phyloP scores from a whole-genome alignment of 441 rosid genomes.

The Brassica hybrid region DNA sequence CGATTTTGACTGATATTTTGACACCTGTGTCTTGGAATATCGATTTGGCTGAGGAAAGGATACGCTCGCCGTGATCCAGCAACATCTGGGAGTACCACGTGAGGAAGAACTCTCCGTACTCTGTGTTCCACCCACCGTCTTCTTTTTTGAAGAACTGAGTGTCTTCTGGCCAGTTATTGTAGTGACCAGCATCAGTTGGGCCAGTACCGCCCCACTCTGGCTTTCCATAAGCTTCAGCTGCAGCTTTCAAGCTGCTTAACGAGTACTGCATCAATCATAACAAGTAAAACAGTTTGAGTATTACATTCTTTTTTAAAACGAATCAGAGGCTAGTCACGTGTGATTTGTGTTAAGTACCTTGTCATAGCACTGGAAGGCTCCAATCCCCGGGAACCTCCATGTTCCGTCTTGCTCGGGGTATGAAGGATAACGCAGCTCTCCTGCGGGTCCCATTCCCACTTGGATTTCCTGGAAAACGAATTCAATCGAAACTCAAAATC shows the following conservation, averaged over 20 bases:
- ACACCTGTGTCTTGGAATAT: slow-evolving; percentile 51
- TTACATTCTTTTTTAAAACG: neutral
- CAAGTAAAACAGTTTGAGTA: slow-evolving; percentile 4
- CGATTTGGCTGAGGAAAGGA: slow-evolving; percentile 64
- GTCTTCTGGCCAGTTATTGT: slow-evolving; percentile 95
- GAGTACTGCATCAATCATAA: slow-evolving; percentile 63
- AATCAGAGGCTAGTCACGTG: neutral
- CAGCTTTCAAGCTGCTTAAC: slow-evolving; percentile 78
- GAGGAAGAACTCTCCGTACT: slow-evolving; percentile 85
- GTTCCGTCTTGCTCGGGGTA: slow-evolving; percentile 83
- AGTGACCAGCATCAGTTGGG: slow-evolving; percentile 93
- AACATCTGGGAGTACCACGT: slow-evolving; percentile 87
- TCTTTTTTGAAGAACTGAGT: slow-evolving; percentile 77
- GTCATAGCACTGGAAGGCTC: slow-evolving; percentile 94
- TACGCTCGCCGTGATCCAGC: slow-evolving; percentile 77
- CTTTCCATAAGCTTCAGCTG: slow-evolving; percentile 81
- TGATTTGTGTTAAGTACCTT: slow-evolving; percentile 49
- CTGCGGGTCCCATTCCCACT: slow-evolving; percentile 98
- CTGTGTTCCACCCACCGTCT: slow-evolving; percentile 76
- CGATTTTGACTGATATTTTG: slow-evolving; percentile 82
- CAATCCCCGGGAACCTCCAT: slow-evolving; percentile 94
- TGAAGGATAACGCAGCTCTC: slow-evolving; percentile 89
- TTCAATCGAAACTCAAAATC: neutral
- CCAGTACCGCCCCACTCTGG: slow-evolving; percentile 92
- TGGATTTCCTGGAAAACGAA: slow-evolving; percentile 76